A percentile compares a stretch with the other conserved stretches of the same genome.
Evolutionary conservation across 148 eudicot genomes (phyloP).

Genomic region (Chenopodium berlandieri): DNA sequence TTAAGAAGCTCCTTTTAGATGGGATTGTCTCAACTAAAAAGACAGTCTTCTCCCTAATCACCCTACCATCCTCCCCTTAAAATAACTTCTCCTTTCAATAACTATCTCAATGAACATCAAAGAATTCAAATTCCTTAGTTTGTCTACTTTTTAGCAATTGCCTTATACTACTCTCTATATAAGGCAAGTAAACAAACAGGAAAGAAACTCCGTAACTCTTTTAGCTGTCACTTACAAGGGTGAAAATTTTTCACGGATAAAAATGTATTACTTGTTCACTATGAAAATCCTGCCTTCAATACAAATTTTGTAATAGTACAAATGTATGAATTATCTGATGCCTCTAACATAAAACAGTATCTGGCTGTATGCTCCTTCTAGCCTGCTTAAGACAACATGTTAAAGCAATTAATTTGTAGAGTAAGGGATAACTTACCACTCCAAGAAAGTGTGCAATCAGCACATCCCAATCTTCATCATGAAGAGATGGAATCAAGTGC

Average conservation of each 20-base stretch:
- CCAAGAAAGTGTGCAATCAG: constrained; percentile 98
- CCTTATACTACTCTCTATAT: not conserved
- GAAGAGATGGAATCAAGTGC: constrained; percentile 71
- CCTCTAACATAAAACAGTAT: no score
- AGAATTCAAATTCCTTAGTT: not conserved
- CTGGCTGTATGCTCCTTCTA: not conserved
- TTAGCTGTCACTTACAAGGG: no score
- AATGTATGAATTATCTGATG: no score
- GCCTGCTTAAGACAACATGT: not conserved
- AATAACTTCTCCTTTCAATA: no score
- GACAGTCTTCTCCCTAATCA: not conserved
- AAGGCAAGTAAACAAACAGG: no score
- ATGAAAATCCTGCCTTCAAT: not conserved
- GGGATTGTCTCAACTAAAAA: not conserved
- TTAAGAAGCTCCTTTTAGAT: not conserved
- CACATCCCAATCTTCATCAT: constrained; percentile 84
- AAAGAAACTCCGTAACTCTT: no score
- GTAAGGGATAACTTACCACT: constrained; percentile 58
- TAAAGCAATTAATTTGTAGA: not conserved
- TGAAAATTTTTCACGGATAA: not conserved
- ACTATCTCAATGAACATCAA: not conserved
- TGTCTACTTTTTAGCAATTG: not conserved
- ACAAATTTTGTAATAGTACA: not conserved
- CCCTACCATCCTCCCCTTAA: no score
- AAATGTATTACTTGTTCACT: not conserved